These are phyloP conservation scores for Acanthamoeba culbertsoni DNA, from an alignment of 208 protist genomes.

Conservation along the genomic window DNA sequence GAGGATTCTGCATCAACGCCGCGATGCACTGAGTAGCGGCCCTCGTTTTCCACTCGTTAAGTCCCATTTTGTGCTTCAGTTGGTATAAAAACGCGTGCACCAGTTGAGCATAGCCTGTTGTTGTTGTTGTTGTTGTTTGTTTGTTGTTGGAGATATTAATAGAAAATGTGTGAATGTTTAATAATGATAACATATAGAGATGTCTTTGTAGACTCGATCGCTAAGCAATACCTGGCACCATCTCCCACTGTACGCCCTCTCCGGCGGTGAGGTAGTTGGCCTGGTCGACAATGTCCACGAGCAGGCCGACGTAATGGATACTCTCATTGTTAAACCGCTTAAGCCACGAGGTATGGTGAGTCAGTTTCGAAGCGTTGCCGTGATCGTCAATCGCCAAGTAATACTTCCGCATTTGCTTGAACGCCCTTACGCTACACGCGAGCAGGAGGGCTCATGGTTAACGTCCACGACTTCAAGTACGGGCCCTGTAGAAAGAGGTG, in stretches of 20 bases:
- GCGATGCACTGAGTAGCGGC: not conserved
- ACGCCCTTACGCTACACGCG: not conserved
- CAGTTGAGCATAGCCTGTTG: slow-evolving; percentile 26
- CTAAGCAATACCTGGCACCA: slow-evolving; percentile 8
- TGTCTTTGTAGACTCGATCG: no score
- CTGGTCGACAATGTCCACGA: slow-evolving; percentile 46
- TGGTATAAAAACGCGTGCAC: slow-evolving; percentile 43
- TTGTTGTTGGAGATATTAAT: not conserved
- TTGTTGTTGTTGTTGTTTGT: no score
- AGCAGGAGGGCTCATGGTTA: no score
- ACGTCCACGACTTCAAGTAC: not conserved
- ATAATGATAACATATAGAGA: no score
- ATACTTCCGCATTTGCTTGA: slow-evolving; percentile 9
- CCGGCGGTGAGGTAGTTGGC: not conserved
- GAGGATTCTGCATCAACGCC: not conserved
- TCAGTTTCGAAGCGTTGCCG: slow-evolving; percentile 1
- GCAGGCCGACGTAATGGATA: not conserved
- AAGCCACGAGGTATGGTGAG: slow-evolving; percentile 15
- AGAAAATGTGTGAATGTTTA: no score
- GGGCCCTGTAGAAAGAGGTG: not conserved
- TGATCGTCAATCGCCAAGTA: not conserved
- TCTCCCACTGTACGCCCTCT: slow-evolving; percentile 39
- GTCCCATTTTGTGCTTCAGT: not conserved
- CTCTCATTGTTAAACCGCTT: slow-evolving; percentile 43
- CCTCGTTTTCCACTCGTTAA: slow-evolving; percentile 15